A percentile compares a stretch with the other conserved stretches of the same genome.
Conservation (phyloP, 345 rosid species). For the Moricandia moricandioides region DNA sequence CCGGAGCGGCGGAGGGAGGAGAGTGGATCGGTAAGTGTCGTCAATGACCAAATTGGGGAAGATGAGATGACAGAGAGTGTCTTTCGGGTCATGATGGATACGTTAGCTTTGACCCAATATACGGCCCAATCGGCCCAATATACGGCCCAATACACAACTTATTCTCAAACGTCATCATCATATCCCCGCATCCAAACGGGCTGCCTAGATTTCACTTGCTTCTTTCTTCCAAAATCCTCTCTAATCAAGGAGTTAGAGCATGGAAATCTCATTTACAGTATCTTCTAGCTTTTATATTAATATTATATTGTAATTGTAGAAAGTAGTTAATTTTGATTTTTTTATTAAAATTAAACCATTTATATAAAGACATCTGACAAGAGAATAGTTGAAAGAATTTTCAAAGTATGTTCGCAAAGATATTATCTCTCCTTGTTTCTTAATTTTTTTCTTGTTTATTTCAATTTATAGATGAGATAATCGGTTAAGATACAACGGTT, state of each 20-base stretch:
- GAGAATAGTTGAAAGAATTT: no score
- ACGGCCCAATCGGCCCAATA: background rate
- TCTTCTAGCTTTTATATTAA: no score
- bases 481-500: no score
- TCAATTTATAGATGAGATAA: no score
- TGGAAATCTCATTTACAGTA: no score
- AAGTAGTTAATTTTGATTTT: no score
- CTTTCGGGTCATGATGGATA: slow-evolving; percentile 19
- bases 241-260: background rate
- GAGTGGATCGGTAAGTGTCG: slow-evolving; percentile 8
- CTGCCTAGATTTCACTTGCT: background rate
- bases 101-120: slow-evolving; percentile 1
- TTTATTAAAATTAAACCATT: no score
- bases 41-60: slow-evolving; percentile 15
- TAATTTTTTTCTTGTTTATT: no score
- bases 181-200: slow-evolving; percentile 1
- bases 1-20: slow-evolving; percentile 6
- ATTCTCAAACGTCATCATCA: background rate
- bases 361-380: no score
- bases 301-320: no score
- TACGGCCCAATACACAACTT: background rate
- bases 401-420: no score
- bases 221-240: background rate
- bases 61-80: background rate
- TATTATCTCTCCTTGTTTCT: no score